Conservation (phyloP, 371 early-diverging fungal species). For the Furculomyces boomerangus region DNA sequence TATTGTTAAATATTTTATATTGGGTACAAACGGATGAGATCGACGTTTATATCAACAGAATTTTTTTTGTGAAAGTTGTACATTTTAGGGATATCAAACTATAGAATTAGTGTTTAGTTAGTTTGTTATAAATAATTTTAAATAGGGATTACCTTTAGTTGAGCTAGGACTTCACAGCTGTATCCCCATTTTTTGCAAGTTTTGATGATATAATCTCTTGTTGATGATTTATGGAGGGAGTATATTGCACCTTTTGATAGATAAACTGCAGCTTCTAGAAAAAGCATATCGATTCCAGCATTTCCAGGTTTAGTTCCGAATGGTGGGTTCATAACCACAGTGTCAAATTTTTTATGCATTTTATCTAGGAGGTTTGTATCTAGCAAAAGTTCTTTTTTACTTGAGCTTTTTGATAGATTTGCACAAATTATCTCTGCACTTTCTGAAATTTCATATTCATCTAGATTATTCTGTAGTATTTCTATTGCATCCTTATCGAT, state of each 20-base stretch:
- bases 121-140: not conserved
- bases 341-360: conserved; percentile 40
- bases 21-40: conserved; percentile 40
- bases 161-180: conserved; percentile 50
- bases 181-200: conserved; percentile 61
- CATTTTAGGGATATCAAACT: conserved; percentile 68
- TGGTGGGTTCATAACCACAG: conserved; percentile 71
- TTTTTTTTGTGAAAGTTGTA: conserved; percentile 71
- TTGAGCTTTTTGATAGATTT: conserved; percentile 5
- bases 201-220: conserved; percentile 55
- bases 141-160: conserved; percentile 24
- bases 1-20: too few species aligned
- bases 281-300: conserved; percentile 56
- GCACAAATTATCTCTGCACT: conserved; percentile 12
- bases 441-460: conserved; percentile 38
- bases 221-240: conserved; percentile 66
- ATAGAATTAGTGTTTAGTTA: conserved; percentile 4
- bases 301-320: conserved; percentile 61
- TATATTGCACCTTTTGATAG: conserved; percentile 43
- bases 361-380: conserved; percentile 19
- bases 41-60: conserved; percentile 56
- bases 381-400: conserved; percentile 4
- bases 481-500: conserved; percentile 64
- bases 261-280: conserved; percentile 40
- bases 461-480: conserved; percentile 44